Evolutionary conservation across 2,329 filamentous ascomycete genomes (phyloP).

Genomic region (Ophiobolus disseminans): DNA sequence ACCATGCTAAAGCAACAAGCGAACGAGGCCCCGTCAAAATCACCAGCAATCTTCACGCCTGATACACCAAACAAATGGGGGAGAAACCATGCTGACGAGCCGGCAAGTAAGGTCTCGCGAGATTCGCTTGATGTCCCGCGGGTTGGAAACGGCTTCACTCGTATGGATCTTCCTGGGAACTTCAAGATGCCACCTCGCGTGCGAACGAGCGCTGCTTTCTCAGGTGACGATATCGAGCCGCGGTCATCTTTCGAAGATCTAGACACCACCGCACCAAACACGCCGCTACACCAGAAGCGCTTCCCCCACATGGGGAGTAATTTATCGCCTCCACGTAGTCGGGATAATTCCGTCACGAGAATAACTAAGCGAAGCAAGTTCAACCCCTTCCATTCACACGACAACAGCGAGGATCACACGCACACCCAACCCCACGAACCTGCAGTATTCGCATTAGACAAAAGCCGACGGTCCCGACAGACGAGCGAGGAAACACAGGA

Average conservation of each 20-base stretch:
- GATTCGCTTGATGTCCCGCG: slow-evolving; percentile 35
- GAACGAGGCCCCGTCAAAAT: slow-evolving; percentile 41
- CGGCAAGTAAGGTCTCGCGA: slow-evolving; percentile 21
- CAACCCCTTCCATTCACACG: slow-evolving; percentile 51
- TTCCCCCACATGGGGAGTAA: slow-evolving; percentile 44
- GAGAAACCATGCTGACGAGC: slow-evolving; percentile 27
- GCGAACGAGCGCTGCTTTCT: slow-evolving; percentile 22
- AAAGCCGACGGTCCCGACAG: slow-evolving; percentile 35
- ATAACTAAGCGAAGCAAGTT: slow-evolving; percentile 50
- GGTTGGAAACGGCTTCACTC: slow-evolving; percentile 26
- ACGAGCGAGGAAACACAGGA: slow-evolving; percentile 43
- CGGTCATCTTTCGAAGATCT: slow-evolving; percentile 49
- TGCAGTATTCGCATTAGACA: slow-evolving; percentile 29
- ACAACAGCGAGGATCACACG: slow-evolving; percentile 42
- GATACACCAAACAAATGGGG: slow-evolving; percentile 54
- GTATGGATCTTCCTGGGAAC: slow-evolving; percentile 20
- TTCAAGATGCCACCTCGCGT: slow-evolving; percentile 31
- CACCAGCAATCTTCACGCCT: slow-evolving; percentile 50
- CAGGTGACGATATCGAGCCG: slow-evolving; percentile 38
- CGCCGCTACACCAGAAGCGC: slow-evolving; percentile 41
- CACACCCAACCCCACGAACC: slow-evolving; percentile 25
- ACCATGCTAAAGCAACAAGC: slow-evolving; percentile 53
- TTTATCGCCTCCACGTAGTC: slow-evolving; percentile 47
- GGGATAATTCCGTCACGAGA: slow-evolving; percentile 35
- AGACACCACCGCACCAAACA: slow-evolving; percentile 49